Conservation (phyloP, 441 rosid genomes). For the Flueggea neowawraea region DNA sequence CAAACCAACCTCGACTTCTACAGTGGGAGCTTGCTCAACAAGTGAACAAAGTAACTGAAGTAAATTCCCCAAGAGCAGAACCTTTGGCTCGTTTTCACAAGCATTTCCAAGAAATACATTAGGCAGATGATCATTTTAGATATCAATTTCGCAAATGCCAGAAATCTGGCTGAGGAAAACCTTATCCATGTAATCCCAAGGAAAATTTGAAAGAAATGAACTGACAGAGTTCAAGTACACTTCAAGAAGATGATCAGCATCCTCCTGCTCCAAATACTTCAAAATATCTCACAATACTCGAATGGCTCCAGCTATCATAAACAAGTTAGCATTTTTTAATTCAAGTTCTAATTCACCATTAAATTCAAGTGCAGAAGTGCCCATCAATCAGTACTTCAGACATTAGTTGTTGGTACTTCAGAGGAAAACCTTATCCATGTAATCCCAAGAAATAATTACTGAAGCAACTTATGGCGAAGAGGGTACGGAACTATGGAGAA, state of each 20-base stretch:
- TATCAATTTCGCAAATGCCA: constrained; percentile 6
- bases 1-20: constrained; percentile 29
- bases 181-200: constrained; percentile 49
- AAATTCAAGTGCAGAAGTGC: constrained; percentile 20
- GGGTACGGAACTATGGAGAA: constrained; percentile 72
- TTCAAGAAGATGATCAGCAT: constrained; percentile 40
- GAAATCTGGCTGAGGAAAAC: constrained; percentile 19
- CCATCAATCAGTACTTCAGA: constrained; percentile 57
- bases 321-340: constrained; percentile 56
- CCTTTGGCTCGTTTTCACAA: constrained; percentile 22
- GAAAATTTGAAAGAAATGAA: constrained; percentile 43
- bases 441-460: constrained; percentile 42
- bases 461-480: constrained; percentile 37
- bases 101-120: constrained; percentile 15
- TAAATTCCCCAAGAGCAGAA: constrained; percentile 55
- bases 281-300: constrained; percentile 52
- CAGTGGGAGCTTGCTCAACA: constrained; percentile 38
- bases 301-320: constrained; percentile 46
- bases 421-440: too few species aligned
- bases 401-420: constrained; percentile 93
- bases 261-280: constrained; percentile 60
- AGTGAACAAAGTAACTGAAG: constrained; percentile 73
- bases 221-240: constrained; percentile 38
- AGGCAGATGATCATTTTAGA: constrained; percentile 9
- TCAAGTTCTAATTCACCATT: constrained; percentile 33